Percentiles rank a stretch among this genome's conserved stretches.
Conservation (phyloP, 148 eudicot genomes). For the Amaranthus cruentus region DNA sequence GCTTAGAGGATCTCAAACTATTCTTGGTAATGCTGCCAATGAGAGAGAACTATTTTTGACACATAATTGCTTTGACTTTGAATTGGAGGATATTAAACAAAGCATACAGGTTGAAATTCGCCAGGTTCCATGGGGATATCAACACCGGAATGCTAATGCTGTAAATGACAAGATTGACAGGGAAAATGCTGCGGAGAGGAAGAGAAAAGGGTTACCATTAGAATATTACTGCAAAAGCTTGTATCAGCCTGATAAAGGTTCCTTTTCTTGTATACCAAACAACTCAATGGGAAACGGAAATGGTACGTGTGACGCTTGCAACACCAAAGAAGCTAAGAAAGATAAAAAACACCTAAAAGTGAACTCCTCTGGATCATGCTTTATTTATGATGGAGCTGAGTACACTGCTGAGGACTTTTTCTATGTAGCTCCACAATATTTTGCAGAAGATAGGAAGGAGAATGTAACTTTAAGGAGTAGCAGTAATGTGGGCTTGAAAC, state of each 20-base stretch:
- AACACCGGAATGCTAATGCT: constrained; percentile 63
- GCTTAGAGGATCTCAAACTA: constrained; percentile 68
- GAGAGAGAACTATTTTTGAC: constrained; percentile 89
- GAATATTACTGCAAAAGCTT: constrained; percentile 83
- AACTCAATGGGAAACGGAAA: constrained; percentile 61
- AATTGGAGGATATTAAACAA: constrained; percentile 53
- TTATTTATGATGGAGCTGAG: constrained; percentile 52
- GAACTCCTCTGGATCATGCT: constrained; percentile 53
- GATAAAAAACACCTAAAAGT: constrained; percentile 48
- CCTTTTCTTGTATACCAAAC: constrained; percentile 55
- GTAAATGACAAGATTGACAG: constrained; percentile 54
- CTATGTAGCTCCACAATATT: constrained; percentile 55
- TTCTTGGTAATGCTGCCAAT: constrained; percentile 69
- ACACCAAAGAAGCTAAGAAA: constrained; percentile 31
- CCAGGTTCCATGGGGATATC: constrained; percentile 68
- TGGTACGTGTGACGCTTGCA: constrained; percentile 70
- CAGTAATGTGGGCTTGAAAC: constrained; percentile 90
- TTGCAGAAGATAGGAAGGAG: constrained; percentile 48
- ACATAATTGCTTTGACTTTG: constrained; percentile 69
- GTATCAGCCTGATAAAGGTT: constrained; percentile 84
- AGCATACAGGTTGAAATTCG: constrained; percentile 45
- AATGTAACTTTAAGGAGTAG: constrained; percentile 62
- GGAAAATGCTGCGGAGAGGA: constrained; percentile 69
- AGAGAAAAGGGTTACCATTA: constrained; percentile 61
- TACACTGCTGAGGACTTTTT: constrained; percentile 67